A percentile compares a stretch with the other conserved stretches of the same genome.
Evolutionary conservation across 2,329 filamentous ascomycete genomes (phyloP).

Genomic region (Lomentospora prolificans): DNA sequence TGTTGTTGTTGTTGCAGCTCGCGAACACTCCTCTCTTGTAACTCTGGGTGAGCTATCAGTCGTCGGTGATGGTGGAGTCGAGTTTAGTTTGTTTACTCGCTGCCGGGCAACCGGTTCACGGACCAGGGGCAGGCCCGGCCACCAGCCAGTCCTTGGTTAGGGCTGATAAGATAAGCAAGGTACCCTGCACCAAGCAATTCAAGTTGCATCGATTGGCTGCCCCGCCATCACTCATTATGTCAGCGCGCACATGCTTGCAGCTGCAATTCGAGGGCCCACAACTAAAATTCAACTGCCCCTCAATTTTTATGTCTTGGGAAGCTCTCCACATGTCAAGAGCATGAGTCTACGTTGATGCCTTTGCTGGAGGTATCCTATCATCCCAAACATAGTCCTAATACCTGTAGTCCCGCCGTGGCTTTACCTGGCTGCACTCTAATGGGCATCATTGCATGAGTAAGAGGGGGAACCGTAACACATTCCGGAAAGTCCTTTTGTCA

Average conservation of each 20-base stretch:
- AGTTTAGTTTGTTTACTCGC: slow-evolving; percentile 1
- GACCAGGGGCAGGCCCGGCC: not conserved
- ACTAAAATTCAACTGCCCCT: not conserved
- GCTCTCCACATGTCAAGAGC: too few species aligned
- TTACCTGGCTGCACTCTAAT: not conserved
- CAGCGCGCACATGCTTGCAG: not conserved
- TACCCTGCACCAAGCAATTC: not conserved
- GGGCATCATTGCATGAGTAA: not conserved
- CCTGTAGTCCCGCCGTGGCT: not conserved
- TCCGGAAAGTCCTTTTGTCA: not conserved
- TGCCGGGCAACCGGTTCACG: not conserved
- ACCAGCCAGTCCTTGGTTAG: not conserved
- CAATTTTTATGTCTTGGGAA: too few species aligned
- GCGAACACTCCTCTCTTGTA: not conserved
- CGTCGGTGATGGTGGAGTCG: too few species aligned
- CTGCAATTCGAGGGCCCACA: too few species aligned
- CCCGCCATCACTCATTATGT: not conserved
- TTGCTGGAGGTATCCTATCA: too few species aligned
- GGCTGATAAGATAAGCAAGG: slow-evolving; percentile 1
- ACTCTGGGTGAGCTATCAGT: too few species aligned
- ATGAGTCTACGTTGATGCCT: too few species aligned
- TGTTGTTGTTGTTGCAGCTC: not conserved
- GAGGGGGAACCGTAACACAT: not conserved
- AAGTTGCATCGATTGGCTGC: not conserved
- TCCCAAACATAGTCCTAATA: too few species aligned